Conservation (phyloP, 2,329 filamentous ascomycete genomes). For the Penicillium digitatum region DNA sequence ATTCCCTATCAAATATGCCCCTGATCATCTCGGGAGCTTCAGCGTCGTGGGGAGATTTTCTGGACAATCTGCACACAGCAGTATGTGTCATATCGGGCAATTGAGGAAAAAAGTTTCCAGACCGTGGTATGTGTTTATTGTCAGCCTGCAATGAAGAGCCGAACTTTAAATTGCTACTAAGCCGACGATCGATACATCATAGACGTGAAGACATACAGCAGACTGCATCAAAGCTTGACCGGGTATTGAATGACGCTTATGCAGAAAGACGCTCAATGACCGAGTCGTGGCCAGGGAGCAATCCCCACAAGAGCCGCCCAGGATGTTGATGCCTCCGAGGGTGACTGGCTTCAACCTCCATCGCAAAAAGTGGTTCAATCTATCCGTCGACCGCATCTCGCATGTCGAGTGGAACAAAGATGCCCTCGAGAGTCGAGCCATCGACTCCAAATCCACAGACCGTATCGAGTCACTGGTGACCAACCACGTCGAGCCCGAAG, state of each 20-base stretch:
- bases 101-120: conserved; percentile 5
- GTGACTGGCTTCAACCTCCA: conserved; percentile 14
- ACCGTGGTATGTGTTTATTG: conserved; percentile 4
- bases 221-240: not conserved
- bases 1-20: conserved; percentile 3
- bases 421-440: conserved; percentile 18
- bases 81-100: conserved; percentile 9
- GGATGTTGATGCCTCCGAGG: conserved; percentile 3
- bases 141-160: not conserved
- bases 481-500: not conserved
- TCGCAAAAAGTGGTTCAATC: conserved; percentile 14
- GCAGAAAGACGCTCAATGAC: not conserved
- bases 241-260: not conserved
- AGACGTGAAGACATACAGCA: conserved; percentile 7
- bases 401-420: conserved; percentile 19
- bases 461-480: conserved; percentile 14
- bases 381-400: conserved; percentile 11
- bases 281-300: not conserved
- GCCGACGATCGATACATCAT: conserved; percentile 12
- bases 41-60: conserved; percentile 32
- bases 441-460: conserved; percentile 8
- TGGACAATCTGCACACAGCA: conserved; percentile 7
- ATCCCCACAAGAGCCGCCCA: not conserved
- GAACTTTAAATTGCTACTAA: not conserved
- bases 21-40: conserved; percentile 45